Percentiles rank a stretch among this genome's conserved stretches.
These are phyloP conservation scores for Incumbomyces lentus DNA, from an alignment of 2,329 filamentous ascomycete species.

Conservation along the genomic window DNA sequence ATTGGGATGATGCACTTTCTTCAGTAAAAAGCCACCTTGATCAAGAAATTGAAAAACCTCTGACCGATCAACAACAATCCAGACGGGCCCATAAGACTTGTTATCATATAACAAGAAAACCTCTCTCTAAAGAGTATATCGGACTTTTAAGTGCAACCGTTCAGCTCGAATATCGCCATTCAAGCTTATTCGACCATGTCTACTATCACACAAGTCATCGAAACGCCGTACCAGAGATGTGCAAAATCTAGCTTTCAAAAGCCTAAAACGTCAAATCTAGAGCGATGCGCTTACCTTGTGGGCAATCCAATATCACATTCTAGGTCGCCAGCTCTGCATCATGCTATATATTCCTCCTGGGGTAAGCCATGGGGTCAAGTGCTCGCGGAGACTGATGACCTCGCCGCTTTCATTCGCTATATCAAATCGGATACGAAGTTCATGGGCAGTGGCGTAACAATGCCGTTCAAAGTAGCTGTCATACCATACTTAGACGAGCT, in stretches of 20 bases:
- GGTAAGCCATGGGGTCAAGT: slow-evolving; percentile 44
- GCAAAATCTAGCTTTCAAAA: slow-evolving; percentile 8
- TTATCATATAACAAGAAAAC: too few species aligned
- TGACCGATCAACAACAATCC: too few species aligned
- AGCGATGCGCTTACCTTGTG: slow-evolving; percentile 46
- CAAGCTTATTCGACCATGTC: not conserved
- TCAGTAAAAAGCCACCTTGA: too few species aligned
- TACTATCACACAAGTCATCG: not conserved
- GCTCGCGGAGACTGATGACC: slow-evolving; percentile 17
- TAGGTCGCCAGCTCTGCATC: slow-evolving; percentile 45
- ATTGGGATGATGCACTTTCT: too few species aligned
- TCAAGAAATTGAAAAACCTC: too few species aligned
- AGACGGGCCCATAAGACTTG: too few species aligned
- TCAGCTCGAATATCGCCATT: too few species aligned
- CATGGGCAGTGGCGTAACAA: slow-evolving; percentile 62
- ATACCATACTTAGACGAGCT: slow-evolving; percentile 62
- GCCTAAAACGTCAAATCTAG: slow-evolving; percentile 25
- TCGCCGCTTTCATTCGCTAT: slow-evolving; percentile 27
- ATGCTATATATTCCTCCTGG: slow-evolving; percentile 43
- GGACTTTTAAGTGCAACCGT: too few species aligned
- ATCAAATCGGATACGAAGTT: slow-evolving; percentile 31
- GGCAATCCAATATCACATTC: slow-evolving; percentile 49
- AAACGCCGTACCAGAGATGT: not conserved
- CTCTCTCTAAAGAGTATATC: too few species aligned
- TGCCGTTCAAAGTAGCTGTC: slow-evolving; percentile 71